phyloP scores from a whole-genome alignment of 192 early-diverging fungal species.

The Umbelopsis sp. region DNA sequence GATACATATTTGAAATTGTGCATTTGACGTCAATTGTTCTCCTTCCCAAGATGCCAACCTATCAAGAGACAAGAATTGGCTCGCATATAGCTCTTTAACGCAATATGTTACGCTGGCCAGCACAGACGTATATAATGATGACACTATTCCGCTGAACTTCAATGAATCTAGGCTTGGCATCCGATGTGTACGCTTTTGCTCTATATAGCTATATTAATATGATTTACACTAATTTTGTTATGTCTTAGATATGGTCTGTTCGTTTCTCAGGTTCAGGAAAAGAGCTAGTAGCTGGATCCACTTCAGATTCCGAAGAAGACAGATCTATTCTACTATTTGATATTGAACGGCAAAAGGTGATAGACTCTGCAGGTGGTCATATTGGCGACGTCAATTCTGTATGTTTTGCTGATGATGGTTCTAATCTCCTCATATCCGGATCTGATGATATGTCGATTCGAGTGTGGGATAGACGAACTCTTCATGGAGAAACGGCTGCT shows the following conservation, averaged over 20 bases:
- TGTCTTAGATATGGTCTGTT: constrained; percentile 59
- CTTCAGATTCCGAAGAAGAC: constrained; percentile 1
- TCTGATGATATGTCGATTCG: constrained; percentile 62
- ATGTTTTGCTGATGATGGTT: constrained; percentile 51
- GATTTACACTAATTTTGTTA: not conserved
- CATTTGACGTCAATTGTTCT: not conserved
- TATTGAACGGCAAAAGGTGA: constrained; percentile 49
- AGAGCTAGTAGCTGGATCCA: constrained; percentile 64
- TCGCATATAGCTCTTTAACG: constrained; percentile 66
- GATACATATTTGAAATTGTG: too few relatives aligned
- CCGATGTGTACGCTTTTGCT: constrained; percentile 20
- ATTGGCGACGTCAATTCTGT: constrained; percentile 71
- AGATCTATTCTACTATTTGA: constrained; percentile 50
- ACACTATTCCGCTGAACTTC: constrained; percentile 43
- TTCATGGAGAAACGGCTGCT: constrained; percentile 45
- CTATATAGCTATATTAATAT: not conserved
- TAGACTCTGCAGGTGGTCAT: constrained; percentile 57
- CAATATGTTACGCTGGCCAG: constrained; percentile 57
- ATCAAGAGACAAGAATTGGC: constrained; percentile 45
- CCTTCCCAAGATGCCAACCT: constrained; percentile 40
- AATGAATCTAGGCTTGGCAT: constrained; percentile 28
- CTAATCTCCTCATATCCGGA: constrained; percentile 64
- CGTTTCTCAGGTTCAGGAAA: constrained; percentile 61
- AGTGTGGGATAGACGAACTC: constrained; percentile 61
- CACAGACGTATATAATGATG: constrained; percentile 38